Conservation (phyloP, 257 asterid genomes). For the Fraxinus quadrangulata region DNA sequence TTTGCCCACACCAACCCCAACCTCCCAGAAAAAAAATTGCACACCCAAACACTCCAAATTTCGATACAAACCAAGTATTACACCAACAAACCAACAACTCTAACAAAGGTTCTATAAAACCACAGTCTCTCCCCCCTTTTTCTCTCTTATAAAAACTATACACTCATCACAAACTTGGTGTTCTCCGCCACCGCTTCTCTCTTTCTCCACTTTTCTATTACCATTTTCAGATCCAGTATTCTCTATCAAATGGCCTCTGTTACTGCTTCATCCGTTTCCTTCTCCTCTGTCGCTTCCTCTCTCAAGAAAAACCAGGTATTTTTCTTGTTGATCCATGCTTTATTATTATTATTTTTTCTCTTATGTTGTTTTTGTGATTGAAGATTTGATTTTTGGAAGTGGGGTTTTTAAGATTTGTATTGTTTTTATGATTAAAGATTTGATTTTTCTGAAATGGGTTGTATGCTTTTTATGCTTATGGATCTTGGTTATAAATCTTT, state of each 20-base stretch:
- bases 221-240: constrained; percentile 8
- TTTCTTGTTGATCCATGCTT: neutral
- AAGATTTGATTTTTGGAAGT: neutral
- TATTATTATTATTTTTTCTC: neutral
- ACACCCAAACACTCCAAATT: neutral
- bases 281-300: neutral
- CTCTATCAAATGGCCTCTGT: constrained; percentile 10
- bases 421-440: neutral
- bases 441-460: neutral
- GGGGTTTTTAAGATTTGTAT: neutral
- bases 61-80: neutral
- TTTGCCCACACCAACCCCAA: neutral
- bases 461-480: neutral
- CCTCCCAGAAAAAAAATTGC: no score
- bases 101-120: neutral
- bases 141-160: neutral
- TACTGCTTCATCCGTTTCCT: constrained; percentile 7
- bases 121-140: neutral
- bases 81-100: constrained; percentile 5
- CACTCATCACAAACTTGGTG: neutral
- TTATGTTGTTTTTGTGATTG: neutral
- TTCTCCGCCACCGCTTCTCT: constrained; percentile 17
- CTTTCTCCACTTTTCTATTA: neutral
- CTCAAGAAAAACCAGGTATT: constrained; percentile 19
- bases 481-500: neutral